Base-by-base conservation (phyloP, 2,329 filamentous ascomycete species). In the Myriosclerotinia curreyana region DNA sequence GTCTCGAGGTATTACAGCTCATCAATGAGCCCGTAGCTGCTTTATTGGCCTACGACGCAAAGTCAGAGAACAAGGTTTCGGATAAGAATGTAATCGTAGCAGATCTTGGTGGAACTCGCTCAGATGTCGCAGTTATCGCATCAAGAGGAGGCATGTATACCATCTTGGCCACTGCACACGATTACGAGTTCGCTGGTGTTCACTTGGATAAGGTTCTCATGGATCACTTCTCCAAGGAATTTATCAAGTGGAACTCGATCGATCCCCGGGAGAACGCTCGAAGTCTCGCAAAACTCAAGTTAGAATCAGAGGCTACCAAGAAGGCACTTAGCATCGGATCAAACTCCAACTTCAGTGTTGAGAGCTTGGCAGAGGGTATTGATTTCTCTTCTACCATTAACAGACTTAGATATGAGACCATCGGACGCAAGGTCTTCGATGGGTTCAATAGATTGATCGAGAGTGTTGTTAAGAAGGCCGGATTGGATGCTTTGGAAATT, bases 191-290 rank as follows among this genome's bases (percentile, higher is more conserved):
- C 71, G 88, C 91, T 64, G 95, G 95, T 74, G 83, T 86, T 44
- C 87, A 92, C 70, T 83, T 99, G 64, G 95, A 99, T 80, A 85
- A 95, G 76, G 89, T 94, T 58, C 83, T 99, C 65, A 90, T 96
- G 76, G 94, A 99, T 76, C 89, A 97, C 82, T 97, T 98, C 72
- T 90, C 94, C 72, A 99, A 99, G 83, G 95, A 99, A 79, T 99
- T 99, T 80, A 85, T 95, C 75, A 98, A 99, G 86, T 96, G 96
- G 84, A 86, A 98, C 80, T 78, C 77, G 44, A 86, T 86, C 65
- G 95, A 98, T 77, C 95, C 95, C 28, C 86, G 93, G 71, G 84
- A 88, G 74, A 91, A 95, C 75, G 82, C 88, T 63, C 88, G 88
- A 73, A 89, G 90, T 72, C 80, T 97, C 72, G 93, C 95, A 67